Evolutionary conservation across 768 basidiomycete species (phyloP), one percentile per base, ranked within the genome.

Genomic region (Cystofilobasidium macerans): DNA sequence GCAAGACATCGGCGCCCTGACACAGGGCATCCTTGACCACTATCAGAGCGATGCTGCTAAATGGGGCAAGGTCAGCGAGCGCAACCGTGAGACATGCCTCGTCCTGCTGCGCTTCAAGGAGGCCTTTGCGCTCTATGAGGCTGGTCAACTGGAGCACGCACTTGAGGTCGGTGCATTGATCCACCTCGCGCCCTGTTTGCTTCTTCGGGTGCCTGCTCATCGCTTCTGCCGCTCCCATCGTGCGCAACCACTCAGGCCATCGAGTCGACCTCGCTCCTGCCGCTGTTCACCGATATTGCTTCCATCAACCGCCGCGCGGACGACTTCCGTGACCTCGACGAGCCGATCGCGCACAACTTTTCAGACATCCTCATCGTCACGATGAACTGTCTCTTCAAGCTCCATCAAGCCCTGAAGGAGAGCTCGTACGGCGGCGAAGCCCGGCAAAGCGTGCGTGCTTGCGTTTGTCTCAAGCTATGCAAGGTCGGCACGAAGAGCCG

Each of bases 331-430:
- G 84, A 89, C 22, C 86, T 94, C 64, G 89, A 94, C 70, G 78
- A 79, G 53, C 82, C 88, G 2, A 78, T 95, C 71, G 88, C 92
- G 71, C 84, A 87, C 70, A 97, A 94, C 78, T 76, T 98, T 75
- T 89, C 90, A 71, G 82, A 83, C 2, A 88, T 95, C 75, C 81
- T 98, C 57, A 83, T 88, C 38, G 82, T 91, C 43, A 87, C 89
- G 26, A 99, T 98, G 95, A 90, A 92, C 73, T 84, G 86, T 33
- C 83, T 98, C 32, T 86, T 87, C 57, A 84, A 82, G 18, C 82
- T 93, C 20, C 87, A 94, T 71, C 86, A 86, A 64, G 83, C 82
- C 65, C 78, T 84, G 65, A 94, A 94, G 75, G 78, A 79, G 14
- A 85, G 86, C 33, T 78, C 81, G 48, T 83, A 83, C 26, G 82